Evolutionary conservation across 345 rosid genomes (phyloP).

Genomic region (Schrenkiella parvula): DNA sequence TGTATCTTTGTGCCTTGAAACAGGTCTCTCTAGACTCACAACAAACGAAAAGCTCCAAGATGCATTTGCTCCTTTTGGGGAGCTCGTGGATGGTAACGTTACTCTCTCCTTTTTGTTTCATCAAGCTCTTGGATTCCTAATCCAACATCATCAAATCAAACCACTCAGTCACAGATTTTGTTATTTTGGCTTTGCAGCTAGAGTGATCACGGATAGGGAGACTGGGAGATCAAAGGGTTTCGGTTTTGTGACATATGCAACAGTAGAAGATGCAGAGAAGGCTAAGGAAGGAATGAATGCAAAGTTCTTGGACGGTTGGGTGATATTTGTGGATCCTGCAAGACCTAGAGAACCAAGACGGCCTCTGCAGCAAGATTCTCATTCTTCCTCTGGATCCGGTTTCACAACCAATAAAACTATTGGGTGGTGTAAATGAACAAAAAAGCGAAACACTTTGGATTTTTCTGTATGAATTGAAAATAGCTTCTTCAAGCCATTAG

Average conservation of each 20-base stretch:
- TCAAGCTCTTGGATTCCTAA: not conserved
- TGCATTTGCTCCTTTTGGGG: constrained; percentile 75
- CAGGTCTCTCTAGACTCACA: constrained; percentile 74
- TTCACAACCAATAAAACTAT: constrained; percentile 70
- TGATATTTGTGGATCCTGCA: constrained; percentile 89
- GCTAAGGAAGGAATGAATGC: constrained; percentile 88
- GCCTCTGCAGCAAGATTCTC: constrained; percentile 24
- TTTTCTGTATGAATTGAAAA: not conserved
- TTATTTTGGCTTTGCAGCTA: constrained; percentile 43
- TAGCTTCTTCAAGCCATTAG: not conserved
- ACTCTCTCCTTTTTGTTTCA: not conserved
- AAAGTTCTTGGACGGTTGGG: constrained; percentile 92
- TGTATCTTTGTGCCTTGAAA: not conserved
- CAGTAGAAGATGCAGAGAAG: constrained; percentile 82
- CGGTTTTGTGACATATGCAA: constrained; percentile 63
- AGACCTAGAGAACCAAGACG: constrained; percentile 61
- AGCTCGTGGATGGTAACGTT: constrained; percentile 58
- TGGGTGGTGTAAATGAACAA: constrained; percentile 69
- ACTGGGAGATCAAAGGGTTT: constrained; percentile 81
- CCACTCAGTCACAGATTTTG: not conserved
- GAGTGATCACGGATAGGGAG: constrained; percentile 57
- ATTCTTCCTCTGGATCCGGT: constrained; percentile 46
- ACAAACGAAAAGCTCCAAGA: constrained; percentile 70
- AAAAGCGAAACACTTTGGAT: not conserved
- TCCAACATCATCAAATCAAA: not conserved